Base-by-base conservation (phyloP, 2,329 filamentous ascomycete species). In the Cytospora mali region DNA sequence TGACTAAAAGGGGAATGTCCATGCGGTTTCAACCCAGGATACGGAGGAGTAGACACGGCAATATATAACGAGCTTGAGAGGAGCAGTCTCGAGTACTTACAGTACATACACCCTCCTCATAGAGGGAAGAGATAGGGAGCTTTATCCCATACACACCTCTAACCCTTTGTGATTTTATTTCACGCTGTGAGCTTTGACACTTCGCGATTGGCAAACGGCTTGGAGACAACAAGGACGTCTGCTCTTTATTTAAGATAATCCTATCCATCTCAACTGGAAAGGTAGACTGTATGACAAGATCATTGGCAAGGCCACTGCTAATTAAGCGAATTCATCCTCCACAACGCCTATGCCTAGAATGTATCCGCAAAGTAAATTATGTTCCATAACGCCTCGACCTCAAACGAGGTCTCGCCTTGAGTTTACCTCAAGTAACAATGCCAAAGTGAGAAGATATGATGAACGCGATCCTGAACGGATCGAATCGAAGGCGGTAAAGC, bases 311-410 rank as follows among this genome's bases (percentile, higher is more conserved):
- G 33, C 28, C 7, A 51, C 16, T 48, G 4, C 21, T 28, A 25
- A 7, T 23, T 23, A 25, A 33, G 58, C 35, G 21, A 4, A 27
- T 21, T 10, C 39, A n/a, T 28, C 27, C 46, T 5, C 39, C 60
- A 52, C n/a, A 65, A 65, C 63, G 60, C 63, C 63, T 52, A 52
- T 62, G 63, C 63, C 55, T 56, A 29, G 18, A 46, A 27, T 48
- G 49, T 48, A 62, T 76, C 50, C 48, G 51, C 35, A 31, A 25
- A 54, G 57, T 35, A 54, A 54, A 54, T 52, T 52, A 23, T 42
- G 25, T 23, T 60, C 39, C 58, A 27, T 60, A 48, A 54, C 58
- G 58, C 58, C 58, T 29, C 48, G 35, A 48, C 25, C 50, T 35
- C 23, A 16, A 35, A 27, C 28, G n/a, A 18, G 53, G 27, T 39